Conservation (phyloP, 805 yeast genomes). For the Yamadazyma laniorum region DNA sequence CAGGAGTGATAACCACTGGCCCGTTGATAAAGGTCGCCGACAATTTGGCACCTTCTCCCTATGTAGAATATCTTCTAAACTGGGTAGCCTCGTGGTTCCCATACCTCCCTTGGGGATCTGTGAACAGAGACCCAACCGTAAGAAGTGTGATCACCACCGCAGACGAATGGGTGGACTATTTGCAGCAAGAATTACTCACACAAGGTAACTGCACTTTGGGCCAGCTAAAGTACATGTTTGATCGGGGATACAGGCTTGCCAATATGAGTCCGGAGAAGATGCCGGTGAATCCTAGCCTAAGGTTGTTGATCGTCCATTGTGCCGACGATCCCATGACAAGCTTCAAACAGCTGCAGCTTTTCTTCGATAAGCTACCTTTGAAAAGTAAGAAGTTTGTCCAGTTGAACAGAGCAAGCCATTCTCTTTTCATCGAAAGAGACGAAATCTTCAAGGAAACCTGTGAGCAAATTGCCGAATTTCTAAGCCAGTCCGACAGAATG, state of each 20-base stretch:
- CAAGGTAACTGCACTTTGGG: slow-evolving; percentile 42
- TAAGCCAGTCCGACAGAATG: neutral
- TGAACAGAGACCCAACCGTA: slow-evolving; percentile 12
- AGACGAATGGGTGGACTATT: slow-evolving; percentile 43
- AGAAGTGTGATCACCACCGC: slow-evolving; percentile 44
- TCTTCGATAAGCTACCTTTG: slow-evolving; percentile 33
- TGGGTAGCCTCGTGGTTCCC: slow-evolving; percentile 39
- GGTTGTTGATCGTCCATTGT: slow-evolving; percentile 59
- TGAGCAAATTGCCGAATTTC: slow-evolving; percentile 6
- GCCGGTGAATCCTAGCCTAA: slow-evolving; percentile 4
- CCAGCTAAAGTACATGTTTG: slow-evolving; percentile 58
- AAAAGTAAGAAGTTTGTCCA: slow-evolving; percentile 27
- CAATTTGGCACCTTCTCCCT: slow-evolving; percentile 47
- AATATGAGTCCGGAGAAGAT: slow-evolving; percentile 33
- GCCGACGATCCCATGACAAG: slow-evolving; percentile 58
- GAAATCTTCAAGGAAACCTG: slow-evolving; percentile 26
- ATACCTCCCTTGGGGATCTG: slow-evolving; percentile 21
- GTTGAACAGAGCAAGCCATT: slow-evolving; percentile 38
- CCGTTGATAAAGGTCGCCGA: slow-evolving; percentile 62
- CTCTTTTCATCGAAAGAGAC: slow-evolving; percentile 47
- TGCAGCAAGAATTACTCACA: slow-evolving; percentile 42
- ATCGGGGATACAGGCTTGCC: slow-evolving; percentile 54
- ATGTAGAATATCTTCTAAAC: slow-evolving; percentile 20
- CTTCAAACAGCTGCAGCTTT: slow-evolving; percentile 43
- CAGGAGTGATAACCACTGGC: slow-evolving; percentile 50